Conservation (phyloP, 805 yeast species). For the Yarrowia keelungensis region DNA sequence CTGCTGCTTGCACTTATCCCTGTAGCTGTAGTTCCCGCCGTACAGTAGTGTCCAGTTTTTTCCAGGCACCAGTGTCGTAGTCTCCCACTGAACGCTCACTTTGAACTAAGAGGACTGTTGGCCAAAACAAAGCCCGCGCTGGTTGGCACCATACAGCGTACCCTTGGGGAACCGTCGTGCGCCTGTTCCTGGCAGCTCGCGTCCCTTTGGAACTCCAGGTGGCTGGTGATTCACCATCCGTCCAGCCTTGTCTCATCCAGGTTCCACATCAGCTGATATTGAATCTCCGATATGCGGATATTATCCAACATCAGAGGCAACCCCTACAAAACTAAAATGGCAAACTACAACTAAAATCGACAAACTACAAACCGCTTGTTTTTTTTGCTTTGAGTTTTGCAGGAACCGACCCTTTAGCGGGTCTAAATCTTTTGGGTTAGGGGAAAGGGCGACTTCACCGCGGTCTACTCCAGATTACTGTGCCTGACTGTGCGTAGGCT, state of each 20-base stretch:
- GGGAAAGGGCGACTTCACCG: background rate
- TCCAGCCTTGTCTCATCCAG: background rate
- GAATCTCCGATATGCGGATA: conserved; percentile 15
- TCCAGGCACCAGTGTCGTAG: too few relatives aligned
- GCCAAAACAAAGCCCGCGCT: conserved; percentile 1
- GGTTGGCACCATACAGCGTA: conserved; percentile 12
- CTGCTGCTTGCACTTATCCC: too few relatives aligned
- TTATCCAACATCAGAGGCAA: conserved; percentile 13
- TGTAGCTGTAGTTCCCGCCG: too few relatives aligned
- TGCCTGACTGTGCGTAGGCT: conserved; percentile 1
- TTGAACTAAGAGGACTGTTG: background rate
- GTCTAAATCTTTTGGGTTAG: conserved; percentile 22
- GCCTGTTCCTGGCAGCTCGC: background rate
- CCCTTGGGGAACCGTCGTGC: background rate
- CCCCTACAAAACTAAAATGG: background rate
- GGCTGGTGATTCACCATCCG: background rate
- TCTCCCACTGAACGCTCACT: background rate
- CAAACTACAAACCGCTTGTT: too few relatives aligned
- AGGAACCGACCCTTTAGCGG: conserved; percentile 1
- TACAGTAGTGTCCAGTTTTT: too few relatives aligned
- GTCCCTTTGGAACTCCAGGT: too few relatives aligned
- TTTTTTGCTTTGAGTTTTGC: background rate
- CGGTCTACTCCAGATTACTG: conserved; percentile 4
- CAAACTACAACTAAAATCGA: too few relatives aligned
- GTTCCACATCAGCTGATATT: conserved; percentile 11